These are phyloP conservation scores for Lodderomyces orthopsilosis DNA, from an alignment of 1,139 yeast genomes.

Conservation along the genomic window DNA sequence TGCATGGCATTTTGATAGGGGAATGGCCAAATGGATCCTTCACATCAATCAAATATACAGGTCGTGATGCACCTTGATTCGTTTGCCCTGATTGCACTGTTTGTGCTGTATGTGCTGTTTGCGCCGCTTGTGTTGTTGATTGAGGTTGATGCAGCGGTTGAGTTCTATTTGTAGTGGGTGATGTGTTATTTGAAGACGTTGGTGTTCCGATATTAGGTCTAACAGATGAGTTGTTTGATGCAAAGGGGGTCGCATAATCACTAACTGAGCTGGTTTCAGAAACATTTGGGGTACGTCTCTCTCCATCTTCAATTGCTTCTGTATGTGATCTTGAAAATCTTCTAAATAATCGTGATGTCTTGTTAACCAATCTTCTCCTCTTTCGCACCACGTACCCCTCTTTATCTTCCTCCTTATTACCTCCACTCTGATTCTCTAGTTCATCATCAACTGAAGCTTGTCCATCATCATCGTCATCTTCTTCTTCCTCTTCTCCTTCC, in stretches of 20 bases:
- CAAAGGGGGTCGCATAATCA: background rate
- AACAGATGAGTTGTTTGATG: background rate
- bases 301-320: conserved; percentile 3
- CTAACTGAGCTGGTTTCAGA: background rate
- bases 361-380: conserved; percentile 5
- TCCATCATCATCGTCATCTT: conserved; percentile 3
- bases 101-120: conserved; percentile 4
- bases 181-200: background rate
- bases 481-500: conserved; percentile 18
- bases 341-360: conserved; percentile 1
- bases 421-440: conserved; percentile 15
- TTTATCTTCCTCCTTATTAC: conserved; percentile 14
- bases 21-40: conserved; percentile 48
- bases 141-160: background rate
- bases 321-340: conserved; percentile 7
- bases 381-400: conserved; percentile 7
- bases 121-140: background rate
- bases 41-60: conserved; percentile 24
- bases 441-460: conserved; percentile 12
- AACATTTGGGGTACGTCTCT: background rate
- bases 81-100: conserved; percentile 2
- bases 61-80: conserved; percentile 3
- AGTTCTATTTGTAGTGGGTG: background rate
- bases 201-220: background rate
- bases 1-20: conserved; percentile 76